phyloP scores from a whole-genome alignment of 768 basidiomycete species.

The Mycena floridula region DNA sequence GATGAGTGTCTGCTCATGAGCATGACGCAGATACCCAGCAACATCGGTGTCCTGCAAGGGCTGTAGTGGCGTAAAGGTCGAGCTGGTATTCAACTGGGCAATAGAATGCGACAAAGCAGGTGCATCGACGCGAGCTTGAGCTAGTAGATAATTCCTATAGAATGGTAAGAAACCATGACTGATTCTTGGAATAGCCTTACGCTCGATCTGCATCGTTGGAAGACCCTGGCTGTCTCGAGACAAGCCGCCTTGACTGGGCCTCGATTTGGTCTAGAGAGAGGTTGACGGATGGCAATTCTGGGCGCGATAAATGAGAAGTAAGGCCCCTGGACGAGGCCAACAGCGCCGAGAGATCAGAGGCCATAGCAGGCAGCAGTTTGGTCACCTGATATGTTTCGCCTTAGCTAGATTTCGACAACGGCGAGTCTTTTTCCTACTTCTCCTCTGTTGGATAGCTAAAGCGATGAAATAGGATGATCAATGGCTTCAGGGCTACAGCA shows the following conservation, averaged over 20 bases:
- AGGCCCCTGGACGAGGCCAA: slow-evolving; percentile 66
- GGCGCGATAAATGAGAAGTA: slow-evolving; percentile 68
- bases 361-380: no score
- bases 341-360: slow-evolving; percentile 62
- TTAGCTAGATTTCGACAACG: no score
- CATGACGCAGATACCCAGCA: slow-evolving; percentile 89
- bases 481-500: no score
- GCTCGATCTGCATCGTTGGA: slow-evolving; percentile 68
- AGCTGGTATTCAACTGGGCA: slow-evolving; percentile 71
- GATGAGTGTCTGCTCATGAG: slow-evolving; percentile 91
- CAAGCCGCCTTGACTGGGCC: slow-evolving; percentile 81
- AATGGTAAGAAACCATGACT: no score
- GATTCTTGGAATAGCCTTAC: slow-evolving; percentile 33
- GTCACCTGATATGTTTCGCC: not conserved
- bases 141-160: slow-evolving; percentile 81
- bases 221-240: slow-evolving; percentile 60
- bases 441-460: no score
- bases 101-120: slow-evolving; percentile 82
- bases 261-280: slow-evolving; percentile 95
- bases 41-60: slow-evolving; percentile 93
- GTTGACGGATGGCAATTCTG: slow-evolving; percentile 82
- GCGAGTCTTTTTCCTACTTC: no score
- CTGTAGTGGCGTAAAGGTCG: slow-evolving; percentile 86
- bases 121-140: slow-evolving; percentile 90
- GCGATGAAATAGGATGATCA: no score